Conservation (phyloP, 768 basidiomycete genomes). For the Agaricus sinodeliciosus region DNA sequence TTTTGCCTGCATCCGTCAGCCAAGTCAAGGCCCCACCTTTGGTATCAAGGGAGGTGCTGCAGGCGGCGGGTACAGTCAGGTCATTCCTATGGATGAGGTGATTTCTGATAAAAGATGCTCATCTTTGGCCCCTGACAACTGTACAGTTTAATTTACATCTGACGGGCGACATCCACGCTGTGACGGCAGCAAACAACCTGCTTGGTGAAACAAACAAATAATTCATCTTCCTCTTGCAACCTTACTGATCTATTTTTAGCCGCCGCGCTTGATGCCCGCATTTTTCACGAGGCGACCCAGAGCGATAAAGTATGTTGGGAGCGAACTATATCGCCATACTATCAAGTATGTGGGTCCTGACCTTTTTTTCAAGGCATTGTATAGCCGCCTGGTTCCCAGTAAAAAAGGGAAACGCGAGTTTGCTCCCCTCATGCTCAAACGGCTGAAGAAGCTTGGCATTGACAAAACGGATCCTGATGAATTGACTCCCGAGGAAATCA, state of each 20-base stretch:
- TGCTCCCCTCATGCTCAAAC: constrained; percentile 93
- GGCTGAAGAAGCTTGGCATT: constrained; percentile 92
- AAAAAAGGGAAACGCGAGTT: constrained; percentile 96
- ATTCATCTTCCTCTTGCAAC: background rate
- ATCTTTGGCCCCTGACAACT: constrained; percentile 1
- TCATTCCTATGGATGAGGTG: constrained; percentile 99
- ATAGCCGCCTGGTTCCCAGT: constrained; percentile 83
- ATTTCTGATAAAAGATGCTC: constrained; percentile 7
- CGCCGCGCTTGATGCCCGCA: constrained; percentile 92
- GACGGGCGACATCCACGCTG: constrained; percentile 97
- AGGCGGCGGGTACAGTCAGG: constrained; percentile 96
- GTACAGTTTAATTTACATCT: constrained; percentile 88
- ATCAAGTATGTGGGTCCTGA: background rate
- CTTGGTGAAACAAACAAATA: constrained; percentile 48
- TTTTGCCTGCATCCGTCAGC: constrained; percentile 96
- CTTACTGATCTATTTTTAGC: constrained; percentile 37
- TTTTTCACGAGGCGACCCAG: constrained; percentile 96
- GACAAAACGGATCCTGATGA: constrained; percentile 89
- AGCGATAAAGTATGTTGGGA: constrained; percentile 65
- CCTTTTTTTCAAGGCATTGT: constrained; percentile 51
- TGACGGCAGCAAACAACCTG: constrained; percentile 95
- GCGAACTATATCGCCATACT: background rate
- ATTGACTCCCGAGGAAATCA: constrained; percentile 88
- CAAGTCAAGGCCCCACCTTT: constrained; percentile 97
- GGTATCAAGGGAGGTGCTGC: constrained; percentile 99